Conservation (phyloP, 2,329 filamentous ascomycete species). For the Ceratocystis ficicola region DNA sequence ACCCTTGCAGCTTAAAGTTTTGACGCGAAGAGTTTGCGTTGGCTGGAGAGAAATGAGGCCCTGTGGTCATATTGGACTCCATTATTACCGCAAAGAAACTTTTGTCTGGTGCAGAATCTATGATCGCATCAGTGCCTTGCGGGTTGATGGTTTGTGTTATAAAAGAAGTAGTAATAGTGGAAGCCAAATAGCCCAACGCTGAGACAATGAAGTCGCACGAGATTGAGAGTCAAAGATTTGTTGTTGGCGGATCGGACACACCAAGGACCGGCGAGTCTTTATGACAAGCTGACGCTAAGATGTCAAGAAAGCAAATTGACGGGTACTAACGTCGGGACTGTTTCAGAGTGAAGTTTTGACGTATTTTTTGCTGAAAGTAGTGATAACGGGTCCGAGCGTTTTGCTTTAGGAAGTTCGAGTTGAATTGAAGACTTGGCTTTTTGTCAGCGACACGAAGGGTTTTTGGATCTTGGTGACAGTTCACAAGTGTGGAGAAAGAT, state of each 20-base stretch:
- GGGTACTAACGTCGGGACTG: background rate
- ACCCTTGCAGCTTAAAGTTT: constrained; percentile 18
- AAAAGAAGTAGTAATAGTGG: background rate
- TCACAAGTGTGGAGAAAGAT: background rate
- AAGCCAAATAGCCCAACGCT: background rate
- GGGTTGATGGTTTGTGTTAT: background rate
- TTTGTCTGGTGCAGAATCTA: background rate
- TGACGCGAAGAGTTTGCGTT: constrained; percentile 8
- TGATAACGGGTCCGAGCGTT: constrained; percentile 4
- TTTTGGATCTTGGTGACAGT: background rate
- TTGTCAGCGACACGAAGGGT: background rate
- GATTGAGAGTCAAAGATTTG: background rate
- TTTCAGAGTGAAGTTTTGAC: constrained; percentile 1
- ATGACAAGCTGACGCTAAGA: constrained; percentile 1
- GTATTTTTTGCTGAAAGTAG: background rate
- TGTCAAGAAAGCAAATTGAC: constrained; percentile 9
- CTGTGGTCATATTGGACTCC: constrained; percentile 9
- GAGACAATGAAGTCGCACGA: background rate
- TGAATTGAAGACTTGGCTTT: background rate
- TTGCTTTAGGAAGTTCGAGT: background rate
- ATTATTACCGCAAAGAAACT: constrained; percentile 6
- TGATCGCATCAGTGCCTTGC: background rate
- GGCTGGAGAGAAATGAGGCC: background rate
- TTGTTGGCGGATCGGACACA: background rate
- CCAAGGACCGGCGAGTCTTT: background rate